Evolutionary conservation across 139 green algal genomes (phyloP), one percentile per base, ranked within the genome.

Genomic region (Tetradesmus lagerheimii): DNA sequence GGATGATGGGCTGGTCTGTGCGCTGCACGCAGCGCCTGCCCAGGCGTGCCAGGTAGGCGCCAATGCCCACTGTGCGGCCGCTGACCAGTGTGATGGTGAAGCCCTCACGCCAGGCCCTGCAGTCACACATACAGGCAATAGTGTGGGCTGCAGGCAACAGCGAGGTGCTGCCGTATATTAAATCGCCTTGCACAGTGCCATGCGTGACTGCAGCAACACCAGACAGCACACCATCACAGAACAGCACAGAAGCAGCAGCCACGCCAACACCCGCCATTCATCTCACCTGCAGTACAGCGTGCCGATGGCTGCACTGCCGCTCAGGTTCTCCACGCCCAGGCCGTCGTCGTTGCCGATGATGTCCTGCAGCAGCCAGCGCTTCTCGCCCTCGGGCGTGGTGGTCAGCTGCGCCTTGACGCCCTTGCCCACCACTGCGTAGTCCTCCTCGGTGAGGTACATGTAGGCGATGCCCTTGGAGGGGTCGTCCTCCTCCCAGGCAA

Each of bases 251-350:
- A 78, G 12, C 9, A 78, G 12, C 9, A 38, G 25, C n/a, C 67
- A 78, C 25, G 31, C 3, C 15, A 80, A 25, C 23, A 39, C 15
- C 31, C 34, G 43, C 34, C 74, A 80, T 23, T 79, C 31, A 18
- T 14, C 82, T n/a, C 25, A 88, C 83, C 27, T 88, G 77, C 83
- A 93, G 92, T 96, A 98, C 45, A 94, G 89, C 16, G 92, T 93
- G 39, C 98, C 98, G 89, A 99, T 99, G 80, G 97, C 96, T 41
- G 96, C 98, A n/a, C 93, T 97, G 85, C 98, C 98, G n/a, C 92
- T 97, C 53, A 99, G 94, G 93, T 97, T 99, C 94, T 99, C 98
- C 82, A 99, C 97, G 29, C 98, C 98, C 29, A 99, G 93, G 16
- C 98, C 98, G 89, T 99, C 97, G 90, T 99, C 97, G 8, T 89